These are phyloP conservation scores for Cutaneotrichosporon curvatum DNA, from an alignment of 1,284 basidiomycete genomes.

Conservation along the genomic window DNA sequence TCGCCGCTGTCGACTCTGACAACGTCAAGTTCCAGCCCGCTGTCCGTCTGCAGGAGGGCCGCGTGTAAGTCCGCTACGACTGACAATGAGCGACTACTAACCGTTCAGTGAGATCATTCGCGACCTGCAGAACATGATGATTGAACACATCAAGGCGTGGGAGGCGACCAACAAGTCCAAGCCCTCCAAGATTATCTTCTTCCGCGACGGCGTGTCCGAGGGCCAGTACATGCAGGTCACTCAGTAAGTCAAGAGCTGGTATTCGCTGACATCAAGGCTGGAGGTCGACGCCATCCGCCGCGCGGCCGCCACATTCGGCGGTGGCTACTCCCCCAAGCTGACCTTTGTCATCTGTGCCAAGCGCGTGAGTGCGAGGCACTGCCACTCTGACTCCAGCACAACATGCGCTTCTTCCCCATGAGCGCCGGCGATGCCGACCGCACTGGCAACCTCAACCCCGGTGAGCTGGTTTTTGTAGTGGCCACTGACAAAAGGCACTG, in stretches of 20 bases:
- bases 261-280: constrained; percentile 1
- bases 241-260: constrained; percentile 24
- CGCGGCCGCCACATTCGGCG: constrained; percentile 23
- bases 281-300: constrained; percentile 38
- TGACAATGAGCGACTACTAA: background rate
- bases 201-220: constrained; percentile 50
- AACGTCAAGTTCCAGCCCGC: constrained; percentile 41
- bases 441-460: constrained; percentile 46
- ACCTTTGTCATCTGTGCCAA: constrained; percentile 46
- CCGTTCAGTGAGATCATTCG: constrained; percentile 27
- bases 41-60: constrained; percentile 47
- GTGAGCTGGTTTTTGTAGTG: constrained; percentile 1
- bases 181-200: constrained; percentile 45
- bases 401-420: constrained; percentile 46
- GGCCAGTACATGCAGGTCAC: constrained; percentile 48
- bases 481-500: constrained; percentile 14
- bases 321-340: constrained; percentile 40
- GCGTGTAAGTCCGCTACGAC: constrained; percentile 28
- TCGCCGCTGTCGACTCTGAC: constrained; percentile 43
- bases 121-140: constrained; percentile 30
- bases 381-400: constrained; percentile 26
- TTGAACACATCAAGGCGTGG: constrained; percentile 29
- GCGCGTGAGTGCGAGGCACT: constrained; percentile 16
- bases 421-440: constrained; percentile 36
- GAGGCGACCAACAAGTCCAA: constrained; percentile 35